A percentile compares a stretch with the other conserved stretches of the same genome.
phyloP scores from a whole-genome alignment of 129 eudicot species.

The Arctium lappa region DNA sequence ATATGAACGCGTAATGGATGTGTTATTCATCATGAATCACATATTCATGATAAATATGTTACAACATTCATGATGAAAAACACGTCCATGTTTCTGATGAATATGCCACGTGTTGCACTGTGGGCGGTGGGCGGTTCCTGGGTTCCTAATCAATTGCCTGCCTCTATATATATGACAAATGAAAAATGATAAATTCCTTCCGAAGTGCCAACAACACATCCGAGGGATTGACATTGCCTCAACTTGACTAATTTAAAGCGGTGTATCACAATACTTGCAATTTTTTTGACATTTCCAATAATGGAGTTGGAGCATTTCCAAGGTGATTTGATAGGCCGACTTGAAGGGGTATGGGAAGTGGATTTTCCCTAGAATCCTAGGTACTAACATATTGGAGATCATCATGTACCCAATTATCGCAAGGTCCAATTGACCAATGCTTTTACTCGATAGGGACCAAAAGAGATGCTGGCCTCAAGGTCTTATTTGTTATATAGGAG shows the following conservation, averaged over 20 bases:
- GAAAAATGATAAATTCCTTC: too few species aligned
- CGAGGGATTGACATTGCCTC: background rate
- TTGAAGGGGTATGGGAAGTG: background rate
- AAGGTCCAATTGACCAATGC: background rate
- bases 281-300: background rate
- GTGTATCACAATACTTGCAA: background rate
- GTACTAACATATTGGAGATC: background rate
- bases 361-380: background rate
- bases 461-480: background rate
- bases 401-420: background rate
- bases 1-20: too few species aligned
- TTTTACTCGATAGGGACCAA: background rate
- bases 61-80: too few species aligned
- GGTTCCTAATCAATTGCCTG: too few species aligned
- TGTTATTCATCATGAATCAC: too few species aligned
- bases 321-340: too few species aligned
- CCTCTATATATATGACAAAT: background rate
- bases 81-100: too few species aligned
- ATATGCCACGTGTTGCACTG: too few species aligned
- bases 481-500: background rate
- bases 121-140: too few species aligned
- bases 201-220: background rate
- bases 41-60: too few species aligned
- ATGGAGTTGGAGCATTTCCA: background rate
- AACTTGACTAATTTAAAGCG: background rate